These are phyloP conservation scores for Diplodia intermedia DNA, from an alignment of 2,329 filamentous ascomycete species.

Conservation along the genomic window DNA sequence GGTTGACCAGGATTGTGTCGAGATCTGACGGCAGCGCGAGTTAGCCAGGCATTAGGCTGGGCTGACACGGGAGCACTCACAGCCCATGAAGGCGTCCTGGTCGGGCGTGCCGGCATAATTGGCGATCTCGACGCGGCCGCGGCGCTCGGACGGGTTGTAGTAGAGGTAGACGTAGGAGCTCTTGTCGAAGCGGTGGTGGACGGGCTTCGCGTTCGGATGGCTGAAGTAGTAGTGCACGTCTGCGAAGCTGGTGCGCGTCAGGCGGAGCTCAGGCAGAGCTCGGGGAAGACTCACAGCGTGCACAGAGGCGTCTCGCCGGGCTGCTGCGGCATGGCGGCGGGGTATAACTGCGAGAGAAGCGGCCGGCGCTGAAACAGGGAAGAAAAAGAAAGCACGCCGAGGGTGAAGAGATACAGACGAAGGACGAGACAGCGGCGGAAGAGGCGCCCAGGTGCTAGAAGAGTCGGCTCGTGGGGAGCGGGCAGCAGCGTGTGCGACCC, in stretches of 20 bases:
- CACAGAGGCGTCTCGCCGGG: constrained; percentile 56
- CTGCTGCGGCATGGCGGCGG: constrained; percentile 53
- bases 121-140: constrained; percentile 76
- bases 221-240: constrained; percentile 82
- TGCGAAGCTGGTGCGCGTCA: constrained; percentile 66
- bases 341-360: constrained; percentile 15
- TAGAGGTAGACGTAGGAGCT: constrained; percentile 82
- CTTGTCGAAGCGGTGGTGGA: constrained; percentile 82
- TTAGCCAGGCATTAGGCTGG: not conserved
- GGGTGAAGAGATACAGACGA: constrained; percentile 34
- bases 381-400: constrained; percentile 16
- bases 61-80: constrained; percentile 59
- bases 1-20: constrained; percentile 68
- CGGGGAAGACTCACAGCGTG: constrained; percentile 52
- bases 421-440: not conserved
- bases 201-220: constrained; percentile 69
- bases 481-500: constrained; percentile 23
- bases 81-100: constrained; percentile 81
- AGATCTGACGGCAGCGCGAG: constrained; percentile 59
- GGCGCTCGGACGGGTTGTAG: constrained; percentile 71
- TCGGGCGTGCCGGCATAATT: constrained; percentile 75
- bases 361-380: constrained; percentile 20
- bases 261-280: not conserved
- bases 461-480: constrained; percentile 22
- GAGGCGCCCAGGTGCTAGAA: not conserved